A percentile compares a stretch with the other conserved stretches of the same genome.
Conservation (phyloP, 495 filamentous ascomycete species). For the Physcia stellaris region DNA sequence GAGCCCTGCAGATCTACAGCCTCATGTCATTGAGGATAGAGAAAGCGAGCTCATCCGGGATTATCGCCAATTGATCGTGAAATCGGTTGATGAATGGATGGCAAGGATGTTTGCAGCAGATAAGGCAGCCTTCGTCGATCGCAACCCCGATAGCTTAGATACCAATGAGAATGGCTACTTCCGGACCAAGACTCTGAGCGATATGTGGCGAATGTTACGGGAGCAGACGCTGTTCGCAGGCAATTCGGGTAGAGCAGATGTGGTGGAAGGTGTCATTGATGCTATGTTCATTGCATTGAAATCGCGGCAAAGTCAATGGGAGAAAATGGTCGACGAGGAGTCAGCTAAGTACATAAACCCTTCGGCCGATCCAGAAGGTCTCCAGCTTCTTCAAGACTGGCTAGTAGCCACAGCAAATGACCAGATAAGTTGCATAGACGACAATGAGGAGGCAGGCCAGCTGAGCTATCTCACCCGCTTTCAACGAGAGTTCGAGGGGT, state of each 20-base stretch:
- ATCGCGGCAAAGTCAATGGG: slow-evolving; percentile 68
- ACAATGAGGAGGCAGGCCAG: slow-evolving; percentile 56
- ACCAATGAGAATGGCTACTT: slow-evolving; percentile 76
- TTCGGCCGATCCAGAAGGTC: slow-evolving; percentile 54
- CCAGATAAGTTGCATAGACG: slow-evolving; percentile 94
- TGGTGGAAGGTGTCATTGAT: slow-evolving; percentile 86
- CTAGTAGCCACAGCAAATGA: slow-evolving; percentile 95
- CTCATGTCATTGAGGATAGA: slow-evolving; percentile 76
- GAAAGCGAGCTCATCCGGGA: slow-evolving; percentile 81
- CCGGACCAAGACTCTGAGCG: slow-evolving; percentile 75
- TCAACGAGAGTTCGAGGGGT: slow-evolving; percentile 57
- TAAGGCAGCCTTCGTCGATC: slow-evolving; percentile 59
- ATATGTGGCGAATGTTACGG: slow-evolving; percentile 95
- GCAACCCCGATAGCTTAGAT: slow-evolving; percentile 66
- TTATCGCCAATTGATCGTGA: slow-evolving; percentile 88
- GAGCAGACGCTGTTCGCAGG: slow-evolving; percentile 76
- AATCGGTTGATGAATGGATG: slow-evolving; percentile 95
- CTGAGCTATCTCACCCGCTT: slow-evolving; percentile 70
- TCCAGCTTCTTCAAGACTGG: slow-evolving; percentile 80
- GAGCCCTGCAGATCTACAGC: slow-evolving; percentile 52
- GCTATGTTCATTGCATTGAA: slow-evolving; percentile 83
- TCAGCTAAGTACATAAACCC: slow-evolving; percentile 50
- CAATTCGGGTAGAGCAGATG: slow-evolving; percentile 67
- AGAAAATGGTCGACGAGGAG: slow-evolving; percentile 80
- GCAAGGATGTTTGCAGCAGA: slow-evolving; percentile 74